phyloP scores from a whole-genome alignment of 495 filamentous ascomycete genomes.

The Polyplosphaeria fusca region DNA sequence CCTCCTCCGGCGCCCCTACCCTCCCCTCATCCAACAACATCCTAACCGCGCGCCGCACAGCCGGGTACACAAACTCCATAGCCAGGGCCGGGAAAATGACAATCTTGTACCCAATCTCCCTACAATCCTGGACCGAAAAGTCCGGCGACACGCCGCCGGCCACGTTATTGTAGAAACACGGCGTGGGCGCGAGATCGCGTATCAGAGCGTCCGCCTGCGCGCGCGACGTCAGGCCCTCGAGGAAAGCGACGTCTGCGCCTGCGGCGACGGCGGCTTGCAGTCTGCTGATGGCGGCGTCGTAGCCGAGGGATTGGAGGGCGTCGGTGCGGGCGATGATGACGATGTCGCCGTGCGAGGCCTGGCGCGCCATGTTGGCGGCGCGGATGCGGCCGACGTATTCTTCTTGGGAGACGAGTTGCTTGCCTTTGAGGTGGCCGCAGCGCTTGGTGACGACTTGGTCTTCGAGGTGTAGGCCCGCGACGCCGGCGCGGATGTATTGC shows the following conservation, averaged over 20 bases:
- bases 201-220: conserved; percentile 54
- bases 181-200: conserved; percentile 55
- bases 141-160: conserved; percentile 58
- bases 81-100: conserved; percentile 48
- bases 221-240: conserved; percentile 60
- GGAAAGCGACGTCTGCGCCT: conserved; percentile 62
- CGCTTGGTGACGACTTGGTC: conserved; percentile 66
- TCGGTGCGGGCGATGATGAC: conserved; percentile 70
- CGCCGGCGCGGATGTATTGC: conserved; percentile 63
- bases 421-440: conserved; percentile 46
- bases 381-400: conserved; percentile 56
- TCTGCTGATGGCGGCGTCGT: conserved; percentile 57
- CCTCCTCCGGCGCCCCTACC: not conserved
- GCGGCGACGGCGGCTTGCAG: conserved; percentile 54
- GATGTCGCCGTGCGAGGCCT: conserved; percentile 54
- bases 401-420: conserved; percentile 55
- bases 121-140: conserved; percentile 55
- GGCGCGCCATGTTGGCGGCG: conserved; percentile 44
- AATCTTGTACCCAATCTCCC: conserved; percentile 60
- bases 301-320: conserved; percentile 60
- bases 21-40: conserved; percentile 34
- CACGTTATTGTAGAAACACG: conserved; percentile 63
- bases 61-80: conserved; percentile 36
- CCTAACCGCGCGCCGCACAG: conserved; percentile 16
- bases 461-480: conserved; percentile 69